Evolutionary conservation across 1,284 basidiomycete species (phyloP).

Genomic region (Ceratobasidium sp.): DNA sequence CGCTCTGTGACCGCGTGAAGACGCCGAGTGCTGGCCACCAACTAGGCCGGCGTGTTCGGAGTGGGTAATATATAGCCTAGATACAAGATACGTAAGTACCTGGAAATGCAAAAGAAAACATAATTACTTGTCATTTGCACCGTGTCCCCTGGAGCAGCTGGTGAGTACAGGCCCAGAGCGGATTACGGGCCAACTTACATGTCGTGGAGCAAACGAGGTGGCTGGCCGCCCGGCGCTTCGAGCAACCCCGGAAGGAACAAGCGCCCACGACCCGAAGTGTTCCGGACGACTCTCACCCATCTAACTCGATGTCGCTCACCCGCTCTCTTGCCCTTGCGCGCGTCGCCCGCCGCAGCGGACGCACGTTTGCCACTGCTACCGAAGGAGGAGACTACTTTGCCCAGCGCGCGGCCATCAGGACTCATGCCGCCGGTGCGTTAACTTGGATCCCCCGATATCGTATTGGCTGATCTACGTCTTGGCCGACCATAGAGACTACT

Average conservation of each 20-base stretch:
- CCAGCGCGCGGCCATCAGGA: constrained; percentile 67
- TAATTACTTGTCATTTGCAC: constrained; percentile 76
- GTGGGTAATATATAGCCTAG: constrained; percentile 79
- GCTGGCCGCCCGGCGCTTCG: constrained; percentile 18
- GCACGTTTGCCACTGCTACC: constrained; percentile 43
- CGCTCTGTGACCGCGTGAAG: constrained; percentile 77
- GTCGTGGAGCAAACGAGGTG: constrained; percentile 25
- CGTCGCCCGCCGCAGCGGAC: constrained; percentile 30
- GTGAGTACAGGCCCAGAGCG: neutral
- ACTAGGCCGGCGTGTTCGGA: constrained; percentile 81
- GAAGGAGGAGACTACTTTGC: constrained; percentile 46
- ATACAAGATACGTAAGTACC: neutral
- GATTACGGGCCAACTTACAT: constrained; percentile 34
- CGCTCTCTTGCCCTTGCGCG: constrained; percentile 40
- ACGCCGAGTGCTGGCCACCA: constrained; percentile 74
- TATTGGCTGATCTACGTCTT: constrained; percentile 41
- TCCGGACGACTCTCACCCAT: constrained; percentile 30
- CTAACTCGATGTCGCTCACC: constrained; percentile 22
- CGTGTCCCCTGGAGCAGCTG: constrained; percentile 68
- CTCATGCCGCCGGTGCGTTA: constrained; percentile 73
- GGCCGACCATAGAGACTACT: constrained; percentile 66
- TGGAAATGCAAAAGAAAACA: neutral
- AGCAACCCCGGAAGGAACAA: neutral
- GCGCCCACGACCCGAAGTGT: constrained; percentile 22
- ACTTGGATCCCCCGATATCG: constrained; percentile 16